These are phyloP conservation scores for Globisporangium ultimum DNA, from an alignment of 352 stramenopile species.

Conservation along the genomic window DNA sequence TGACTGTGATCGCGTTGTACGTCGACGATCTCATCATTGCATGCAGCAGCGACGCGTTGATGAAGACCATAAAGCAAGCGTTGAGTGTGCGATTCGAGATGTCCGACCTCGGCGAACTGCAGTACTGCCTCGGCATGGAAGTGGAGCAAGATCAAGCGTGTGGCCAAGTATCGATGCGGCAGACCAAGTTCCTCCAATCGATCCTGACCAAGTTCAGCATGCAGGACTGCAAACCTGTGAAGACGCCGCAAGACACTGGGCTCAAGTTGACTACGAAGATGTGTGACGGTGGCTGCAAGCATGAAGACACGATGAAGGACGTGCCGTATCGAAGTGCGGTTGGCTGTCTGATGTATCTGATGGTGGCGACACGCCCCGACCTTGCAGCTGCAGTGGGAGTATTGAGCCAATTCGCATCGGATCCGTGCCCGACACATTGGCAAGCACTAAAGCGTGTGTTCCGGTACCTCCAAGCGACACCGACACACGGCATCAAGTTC, in stretches of 20 bases:
- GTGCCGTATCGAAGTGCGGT: slow-evolving; percentile 20
- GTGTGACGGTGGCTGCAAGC: slow-evolving; percentile 7
- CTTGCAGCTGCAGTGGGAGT: slow-evolving; percentile 23
- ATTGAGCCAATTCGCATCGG: slow-evolving; percentile 14
- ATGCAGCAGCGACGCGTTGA: too few relatives aligned
- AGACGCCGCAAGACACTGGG: background rate
- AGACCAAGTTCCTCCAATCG: too few relatives aligned
- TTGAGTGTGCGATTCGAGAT: too few relatives aligned
- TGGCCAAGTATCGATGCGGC: too few relatives aligned
- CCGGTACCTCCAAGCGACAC: background rate
- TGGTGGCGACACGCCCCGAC: slow-evolving; percentile 26
- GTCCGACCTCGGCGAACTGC: too few relatives aligned
- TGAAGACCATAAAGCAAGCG: too few relatives aligned
- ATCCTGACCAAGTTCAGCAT: slow-evolving; percentile 5
- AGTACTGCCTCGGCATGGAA: too few relatives aligned
- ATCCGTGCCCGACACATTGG: slow-evolving; percentile 18
- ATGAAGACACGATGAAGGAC: slow-evolving; percentile 12
- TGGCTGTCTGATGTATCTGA: slow-evolving; percentile 38
- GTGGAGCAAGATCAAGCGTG: too few relatives aligned
- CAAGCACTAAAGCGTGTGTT: slow-evolving; percentile 3
- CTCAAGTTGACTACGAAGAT: slow-evolving; percentile 2
- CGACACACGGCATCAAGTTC: slow-evolving; percentile 11
- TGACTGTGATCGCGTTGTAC: too few relatives aligned
- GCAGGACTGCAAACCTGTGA: slow-evolving; percentile 3
- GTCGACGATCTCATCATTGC: too few relatives aligned